Base-by-base conservation (phyloP, 2,329 filamentous ascomycete genomes). In the Stagonosporopsis rhizophila region DNA sequence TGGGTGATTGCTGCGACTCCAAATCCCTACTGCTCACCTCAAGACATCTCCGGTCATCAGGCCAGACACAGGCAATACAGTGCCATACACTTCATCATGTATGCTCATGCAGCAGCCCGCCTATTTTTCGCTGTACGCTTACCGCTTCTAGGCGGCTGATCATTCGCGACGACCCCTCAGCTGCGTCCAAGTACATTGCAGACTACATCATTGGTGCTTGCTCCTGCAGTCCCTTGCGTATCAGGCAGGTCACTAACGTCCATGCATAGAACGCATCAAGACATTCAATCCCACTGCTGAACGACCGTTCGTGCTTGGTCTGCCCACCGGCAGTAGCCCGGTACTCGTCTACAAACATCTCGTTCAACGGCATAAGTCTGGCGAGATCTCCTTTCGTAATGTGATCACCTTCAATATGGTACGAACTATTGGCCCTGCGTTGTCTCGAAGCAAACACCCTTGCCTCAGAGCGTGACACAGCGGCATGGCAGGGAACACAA, bases 381-480 rank as follows among this genome's bases (percentile, higher is more conserved):
- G 87, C 69, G 78, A 91, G 72, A 87, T 96, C 69, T 94, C 91
- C 1, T 96, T 96, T 75, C 87, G 89, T 71, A 86, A 96, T 88
- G 90, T 96, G 69, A 85, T 95, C 72, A 96, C 91, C 23, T 96
- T 96, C 82, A 95, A 95, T 78, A 95, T 95, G 91, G 88, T 89
- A 83, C 56, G 79, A 63, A 45, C 17, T 39, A 51, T 57, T 49
- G 51, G 32, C 52, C 48, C 60, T 58, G 47, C 59, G 53, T 49
- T 39, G 44, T 48, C 44, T 49, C 42, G 45, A 32, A 37, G 17
- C 53, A 57, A 37, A 20, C 53, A 57, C 57, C 59, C 60, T 65
- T 65, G 57, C 59, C 48, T 62, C 40, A 38, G 27, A 38, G 22
- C 38, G 48, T 52, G 44, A 44, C 55, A 69, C 68, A 64, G 44